phyloP scores from a whole-genome alignment of 345 rosid species.

The Dovyalis caffra region DNA sequence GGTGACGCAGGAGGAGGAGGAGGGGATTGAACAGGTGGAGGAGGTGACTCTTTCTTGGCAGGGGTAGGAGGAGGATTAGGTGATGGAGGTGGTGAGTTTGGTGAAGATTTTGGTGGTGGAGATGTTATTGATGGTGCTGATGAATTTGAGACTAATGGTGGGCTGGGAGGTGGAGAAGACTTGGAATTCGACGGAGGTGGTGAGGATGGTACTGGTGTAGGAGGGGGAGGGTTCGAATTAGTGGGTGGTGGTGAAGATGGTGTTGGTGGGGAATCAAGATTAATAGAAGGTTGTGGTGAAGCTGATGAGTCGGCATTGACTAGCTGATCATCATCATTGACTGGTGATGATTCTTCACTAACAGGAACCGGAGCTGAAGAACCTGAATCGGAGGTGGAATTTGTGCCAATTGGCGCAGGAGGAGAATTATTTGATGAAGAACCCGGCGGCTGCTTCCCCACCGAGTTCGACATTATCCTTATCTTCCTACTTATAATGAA shows the following conservation, averaged over 20 bases:
- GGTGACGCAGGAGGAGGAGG: conserved; percentile 16
- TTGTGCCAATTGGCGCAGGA: not conserved
- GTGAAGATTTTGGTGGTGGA: conserved; percentile 13
- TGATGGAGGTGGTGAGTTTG: conserved; percentile 8
- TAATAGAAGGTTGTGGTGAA: not conserved
- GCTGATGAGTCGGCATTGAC: not conserved
- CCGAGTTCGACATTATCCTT: conserved; percentile 44
- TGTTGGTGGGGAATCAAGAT: conserved; percentile 16
- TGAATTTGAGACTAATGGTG: conserved; percentile 2
- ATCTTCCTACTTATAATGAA: not conserved
- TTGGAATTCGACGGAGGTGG: not conserved
- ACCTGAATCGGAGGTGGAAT: not conserved
- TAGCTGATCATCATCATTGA: not conserved
- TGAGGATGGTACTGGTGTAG: conserved; percentile 7
- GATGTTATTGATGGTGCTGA: conserved; percentile 2
- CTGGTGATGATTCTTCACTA: not conserved
- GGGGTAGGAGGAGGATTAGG: conserved; percentile 18
- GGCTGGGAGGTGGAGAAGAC: conserved; percentile 10
- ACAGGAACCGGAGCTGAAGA: not conserved
- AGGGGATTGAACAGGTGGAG: conserved; percentile 23
- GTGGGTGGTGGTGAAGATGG: conserved; percentile 26
- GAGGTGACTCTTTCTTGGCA: conserved; percentile 30
- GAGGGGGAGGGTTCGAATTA: not conserved
- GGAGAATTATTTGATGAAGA: conserved; percentile 15
- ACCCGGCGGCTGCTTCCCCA: conserved; percentile 27